These are phyloP conservation scores for Aureobasidium lini DNA, from an alignment of 2,329 filamentous ascomycete species.

Conservation along the genomic window DNA sequence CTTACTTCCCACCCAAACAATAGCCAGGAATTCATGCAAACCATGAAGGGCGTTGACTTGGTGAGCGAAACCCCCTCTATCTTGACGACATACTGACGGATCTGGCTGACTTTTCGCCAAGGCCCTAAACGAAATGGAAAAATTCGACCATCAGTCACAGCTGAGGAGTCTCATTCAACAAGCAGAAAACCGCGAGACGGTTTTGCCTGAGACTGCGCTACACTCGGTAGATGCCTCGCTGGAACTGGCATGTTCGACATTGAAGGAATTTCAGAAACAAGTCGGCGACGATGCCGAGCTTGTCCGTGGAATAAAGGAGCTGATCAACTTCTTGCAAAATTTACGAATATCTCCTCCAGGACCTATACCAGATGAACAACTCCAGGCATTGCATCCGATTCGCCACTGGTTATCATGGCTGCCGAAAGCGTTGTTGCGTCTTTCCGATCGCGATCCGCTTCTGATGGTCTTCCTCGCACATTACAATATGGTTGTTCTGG, in stretches of 20 bases:
- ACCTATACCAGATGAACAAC: neutral
- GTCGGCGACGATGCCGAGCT: conserved; percentile 5
- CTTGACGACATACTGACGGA: conserved; percentile 1
- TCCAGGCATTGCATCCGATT: conserved; percentile 9
- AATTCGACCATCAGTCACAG: neutral
- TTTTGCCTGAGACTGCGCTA: neutral
- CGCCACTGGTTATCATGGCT: conserved; percentile 9
- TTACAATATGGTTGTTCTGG: conserved; percentile 10
- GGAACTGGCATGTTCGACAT: conserved; percentile 1
- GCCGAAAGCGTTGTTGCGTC: neutral
- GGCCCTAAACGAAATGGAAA: conserved; percentile 11
- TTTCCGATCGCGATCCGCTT: conserved; percentile 1
- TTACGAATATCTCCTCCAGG: conserved; percentile 7
- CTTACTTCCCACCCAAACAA: neutral
- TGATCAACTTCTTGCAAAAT: conserved; percentile 9
- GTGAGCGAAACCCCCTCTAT: neutral
- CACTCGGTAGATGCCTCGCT: neutral
- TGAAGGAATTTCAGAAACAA: conserved; percentile 1
- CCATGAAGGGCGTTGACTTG: conserved; percentile 12
- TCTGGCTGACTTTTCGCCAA: neutral
- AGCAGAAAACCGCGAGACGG: neutral
- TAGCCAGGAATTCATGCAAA: conserved; percentile 12
- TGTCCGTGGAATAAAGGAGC: conserved; percentile 8
- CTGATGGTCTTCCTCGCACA: conserved; percentile 3
- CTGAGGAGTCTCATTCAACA: neutral